Conservation (phyloP, 140 eudicot genomes). For the Oenanthe javanica region DNA sequence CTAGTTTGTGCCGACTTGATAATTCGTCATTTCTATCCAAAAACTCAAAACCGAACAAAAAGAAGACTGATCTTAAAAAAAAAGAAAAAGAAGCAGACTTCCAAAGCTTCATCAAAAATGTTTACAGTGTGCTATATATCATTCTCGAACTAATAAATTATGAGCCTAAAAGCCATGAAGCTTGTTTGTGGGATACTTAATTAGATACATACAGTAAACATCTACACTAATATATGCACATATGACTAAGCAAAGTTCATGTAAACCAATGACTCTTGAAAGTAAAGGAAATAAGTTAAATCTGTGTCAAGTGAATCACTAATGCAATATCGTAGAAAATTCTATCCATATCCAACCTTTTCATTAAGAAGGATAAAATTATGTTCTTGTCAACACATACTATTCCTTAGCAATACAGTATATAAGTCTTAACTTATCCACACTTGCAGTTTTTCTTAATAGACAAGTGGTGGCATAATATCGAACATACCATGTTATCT, state of each 20-base stretch:
- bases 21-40: neutral
- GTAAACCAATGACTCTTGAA: neutral
- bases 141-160: neutral
- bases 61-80: neutral
- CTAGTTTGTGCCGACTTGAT: neutral
- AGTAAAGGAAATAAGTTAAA: neutral
- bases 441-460: neutral
- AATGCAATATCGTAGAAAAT: neutral
- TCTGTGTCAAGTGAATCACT: neutral
- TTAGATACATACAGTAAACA: neutral
- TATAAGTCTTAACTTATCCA: neutral
- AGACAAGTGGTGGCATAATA: neutral
- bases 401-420: neutral
- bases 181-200: neutral
- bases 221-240: neutral
- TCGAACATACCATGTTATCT: constrained; percentile 49
- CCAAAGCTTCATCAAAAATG: neutral
- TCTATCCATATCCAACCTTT: neutral
- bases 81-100: too few relatives aligned
- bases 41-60: neutral
- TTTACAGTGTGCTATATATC: neutral
- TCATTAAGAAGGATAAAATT: neutral
- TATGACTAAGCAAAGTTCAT: neutral
- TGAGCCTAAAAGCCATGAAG: neutral
- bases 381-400: neutral